Conservation (phyloP, 1,139 yeast species). For the Suhomyces taliae region DNA sequence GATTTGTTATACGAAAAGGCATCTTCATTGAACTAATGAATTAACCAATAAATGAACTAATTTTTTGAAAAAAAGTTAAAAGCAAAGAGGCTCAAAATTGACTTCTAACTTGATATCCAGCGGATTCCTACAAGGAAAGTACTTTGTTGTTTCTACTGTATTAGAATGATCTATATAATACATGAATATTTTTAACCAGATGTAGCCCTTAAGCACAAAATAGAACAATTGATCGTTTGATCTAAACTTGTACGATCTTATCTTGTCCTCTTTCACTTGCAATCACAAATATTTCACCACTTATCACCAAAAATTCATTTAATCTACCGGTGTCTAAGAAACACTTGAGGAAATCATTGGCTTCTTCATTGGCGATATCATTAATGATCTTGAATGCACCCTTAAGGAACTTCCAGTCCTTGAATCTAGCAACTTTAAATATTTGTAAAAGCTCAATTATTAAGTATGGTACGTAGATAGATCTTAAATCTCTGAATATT, state of each 20-base stretch:
- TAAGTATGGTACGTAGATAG: conserved; percentile 71
- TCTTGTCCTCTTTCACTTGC: conserved; percentile 39
- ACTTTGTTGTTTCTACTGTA: too few species aligned
- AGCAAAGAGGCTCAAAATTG: background rate
- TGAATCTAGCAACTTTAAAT: conserved; percentile 43
- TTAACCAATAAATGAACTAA: background rate
- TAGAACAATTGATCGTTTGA: too few species aligned
- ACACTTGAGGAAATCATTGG: conserved; percentile 46
- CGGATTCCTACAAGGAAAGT: too few species aligned
- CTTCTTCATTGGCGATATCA: conserved; percentile 42
- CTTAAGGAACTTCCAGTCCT: conserved; percentile 42
- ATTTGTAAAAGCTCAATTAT: conserved; percentile 62
- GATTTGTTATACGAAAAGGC: conserved; percentile 95
- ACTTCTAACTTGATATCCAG: too few species aligned
- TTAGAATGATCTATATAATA: too few species aligned
- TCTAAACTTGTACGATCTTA: background rate
- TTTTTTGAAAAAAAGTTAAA: too few species aligned
- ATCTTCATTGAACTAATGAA: conserved; percentile 59
- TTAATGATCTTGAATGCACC: conserved; percentile 62
- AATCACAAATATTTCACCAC: conserved; percentile 58
- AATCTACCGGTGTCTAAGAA: conserved; percentile 63
- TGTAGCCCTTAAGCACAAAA: too few species aligned
- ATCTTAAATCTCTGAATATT: conserved; percentile 51
- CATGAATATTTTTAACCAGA: too few species aligned
- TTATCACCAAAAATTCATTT: conserved; percentile 56